Evolutionary conservation across 2,329 filamentous ascomycete genomes (phyloP), one percentile per base, ranked within the genome.

Genomic region (Ophiocordyceps polyrhachis-furcata): DNA sequence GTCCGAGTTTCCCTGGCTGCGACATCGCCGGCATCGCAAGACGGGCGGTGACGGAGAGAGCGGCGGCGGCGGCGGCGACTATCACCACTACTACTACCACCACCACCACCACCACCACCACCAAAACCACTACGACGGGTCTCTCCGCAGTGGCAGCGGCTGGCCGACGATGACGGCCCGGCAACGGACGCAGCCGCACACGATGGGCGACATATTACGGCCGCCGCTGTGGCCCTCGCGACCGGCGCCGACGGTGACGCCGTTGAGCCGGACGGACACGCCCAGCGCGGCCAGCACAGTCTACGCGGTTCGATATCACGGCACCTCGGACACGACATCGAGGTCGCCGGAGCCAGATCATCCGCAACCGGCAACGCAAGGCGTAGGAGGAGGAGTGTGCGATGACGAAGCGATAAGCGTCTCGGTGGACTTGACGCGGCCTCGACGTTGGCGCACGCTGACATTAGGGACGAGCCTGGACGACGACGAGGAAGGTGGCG

Each of bases 251-350:
- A 67, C 68, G 29, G 65, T 66, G 2, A 78, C 74, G 0, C 74
- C 75, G 0, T 57, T 76, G 40, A 79, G 74, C 53, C 66, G 75
- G 49, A 74, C 74, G 17, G 75, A 80, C 48, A 79, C 76, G 1
- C 68, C 73, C 17, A 79, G 75, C 52, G 75, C 73, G 1, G 74
- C 74, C 41, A 79, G 75, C 55, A 80, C 76, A 1, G 70, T 75
- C 3, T 81, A 81, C 49, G 73, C 74, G 7, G 67, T 80, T 32
- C 66, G 74, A 44, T 79, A 79, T 50, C 74, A 77, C 45, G 66
- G 72, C 12, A 63, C 71, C 7, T 71, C 72, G 2, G 76, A 76
- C 46, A 64, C 65, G 15, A 64, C 65, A 5, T 64, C 65, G 5
- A 63, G 64, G 44, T 66, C 67, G 9, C 66, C 68, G 3, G 66